Conservation (phyloP, 78 protist genomes). For the Isochrysis galbana region DNA sequence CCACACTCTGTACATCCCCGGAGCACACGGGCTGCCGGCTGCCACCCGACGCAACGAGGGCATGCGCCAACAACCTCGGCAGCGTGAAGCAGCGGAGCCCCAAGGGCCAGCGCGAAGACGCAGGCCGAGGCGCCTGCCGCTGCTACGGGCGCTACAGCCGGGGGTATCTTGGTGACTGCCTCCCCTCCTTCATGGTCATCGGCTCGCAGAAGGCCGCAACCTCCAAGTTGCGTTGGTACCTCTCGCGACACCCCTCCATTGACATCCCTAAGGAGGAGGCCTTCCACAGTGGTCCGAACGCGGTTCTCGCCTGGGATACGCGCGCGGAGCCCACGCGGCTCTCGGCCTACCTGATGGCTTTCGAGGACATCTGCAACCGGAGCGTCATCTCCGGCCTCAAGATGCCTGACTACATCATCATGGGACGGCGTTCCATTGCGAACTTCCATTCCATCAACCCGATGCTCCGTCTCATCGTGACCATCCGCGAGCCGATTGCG, state of each 20-base stretch:
- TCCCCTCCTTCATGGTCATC: not conserved
- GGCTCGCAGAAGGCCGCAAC: conserved; percentile 2
- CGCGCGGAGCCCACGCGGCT: not conserved
- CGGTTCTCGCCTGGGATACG: not conserved
- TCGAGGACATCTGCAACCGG: not conserved
- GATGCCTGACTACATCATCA: not conserved
- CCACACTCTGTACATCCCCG: no score
- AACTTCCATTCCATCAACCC: not conserved
- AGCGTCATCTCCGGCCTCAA: not conserved
- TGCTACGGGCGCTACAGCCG: not conserved
- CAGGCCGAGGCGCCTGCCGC: no score
- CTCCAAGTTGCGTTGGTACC: conserved; percentile 7
- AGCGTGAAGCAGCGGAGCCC: no score
- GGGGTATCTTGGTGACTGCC: not conserved
- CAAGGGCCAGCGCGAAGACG: no score
- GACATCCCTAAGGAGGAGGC: not conserved
- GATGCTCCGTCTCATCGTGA: not conserved
- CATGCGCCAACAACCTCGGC: no score
- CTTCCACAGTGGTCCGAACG: not conserved
- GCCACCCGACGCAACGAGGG: no score
- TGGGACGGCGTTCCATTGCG: not conserved
- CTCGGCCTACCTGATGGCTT: not conserved
- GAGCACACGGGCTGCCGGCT: no score
- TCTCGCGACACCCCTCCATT: not conserved
- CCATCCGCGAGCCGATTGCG: not conserved